Evolutionary conservation across 1,139 yeast species (phyloP), one percentile per base, ranked within the genome.

Genomic region (Lodderomyces theae): DNA sequence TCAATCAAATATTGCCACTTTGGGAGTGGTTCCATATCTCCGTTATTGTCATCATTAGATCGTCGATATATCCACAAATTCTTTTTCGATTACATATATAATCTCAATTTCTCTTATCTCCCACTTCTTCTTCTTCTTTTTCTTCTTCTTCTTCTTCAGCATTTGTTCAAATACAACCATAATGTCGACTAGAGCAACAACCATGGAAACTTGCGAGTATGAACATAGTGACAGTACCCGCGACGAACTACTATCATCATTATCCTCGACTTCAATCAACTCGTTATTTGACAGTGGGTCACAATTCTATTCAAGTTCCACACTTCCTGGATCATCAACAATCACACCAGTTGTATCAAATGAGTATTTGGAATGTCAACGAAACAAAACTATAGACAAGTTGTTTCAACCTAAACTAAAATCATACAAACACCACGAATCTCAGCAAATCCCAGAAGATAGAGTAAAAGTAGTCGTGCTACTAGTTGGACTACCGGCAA

Each of bases 401-500:
- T 21, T 33, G 11, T 18, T 19, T 15, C 16, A 18, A 5, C 9
- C 24, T 12, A 32, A 31, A 5, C 19, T 31, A 9, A 4, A 6
- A n/a, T 5, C 29, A 25, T 3, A 12, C 29, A 4, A 25, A 25
- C 29, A 9, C 11, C 23, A n/a, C 11, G 24, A 17, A 31, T 16
- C n/a, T 10, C 25, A 9, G 7, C 22, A 26, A 11, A 5, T 8
- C 18, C 21, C 13, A 38, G 15, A 9, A 15, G 15, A 22, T 3
- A 3, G 13, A 4, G 42, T 43, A 15, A 50, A 50, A 35, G 34
- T 50, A 5, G 45, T 49, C 3, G 36, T 51, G 28, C 36, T 83
- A 41, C 57, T 82, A 35, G 82, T 82, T 10, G 90, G 89, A 0
- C 63, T 83, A 36, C 89, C 90, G 0, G 89, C 89, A 0, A 69